Percentiles rank a stretch among this genome's conserved stretches.
Conservation (phyloP, 257 asterid species). For the Osmanthus fragrans region DNA sequence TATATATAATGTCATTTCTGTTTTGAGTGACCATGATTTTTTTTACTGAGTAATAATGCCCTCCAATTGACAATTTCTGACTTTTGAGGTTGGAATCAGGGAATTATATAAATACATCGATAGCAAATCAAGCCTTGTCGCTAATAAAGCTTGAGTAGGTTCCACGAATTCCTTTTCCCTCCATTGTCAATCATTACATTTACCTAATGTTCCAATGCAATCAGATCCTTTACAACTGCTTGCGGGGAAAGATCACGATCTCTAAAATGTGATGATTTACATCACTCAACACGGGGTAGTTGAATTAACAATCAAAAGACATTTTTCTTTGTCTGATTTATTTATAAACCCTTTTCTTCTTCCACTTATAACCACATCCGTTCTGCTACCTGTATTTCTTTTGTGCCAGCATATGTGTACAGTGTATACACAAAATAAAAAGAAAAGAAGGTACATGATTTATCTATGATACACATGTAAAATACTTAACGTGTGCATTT, state of each 20-base stretch:
- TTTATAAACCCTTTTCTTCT: not conserved
- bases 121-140: not conserved
- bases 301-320: not conserved
- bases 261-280: not conserved
- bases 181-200: not conserved
- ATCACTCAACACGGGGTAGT: not conserved
- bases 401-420: not conserved
- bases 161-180: not conserved
- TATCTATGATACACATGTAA: not conserved
- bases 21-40: not conserved
- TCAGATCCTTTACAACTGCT: not conserved
- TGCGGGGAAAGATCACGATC: not conserved
- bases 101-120: not conserved
- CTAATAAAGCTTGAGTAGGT: not conserved
- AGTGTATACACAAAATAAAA: not conserved
- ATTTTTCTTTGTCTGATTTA: not conserved
- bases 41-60: not conserved
- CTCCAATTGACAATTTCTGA: not conserved
- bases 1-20: not conserved
- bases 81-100: not conserved
- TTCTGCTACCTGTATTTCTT: not conserved
- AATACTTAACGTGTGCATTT: not conserved
- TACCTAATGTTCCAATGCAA: not conserved
- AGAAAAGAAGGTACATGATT: not conserved
- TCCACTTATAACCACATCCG: not conserved